Evolutionary conservation across 2,329 filamentous ascomycete genomes (phyloP), one percentile per base, ranked within the genome.

Genomic region (Colletotrichum sublineola): DNA sequence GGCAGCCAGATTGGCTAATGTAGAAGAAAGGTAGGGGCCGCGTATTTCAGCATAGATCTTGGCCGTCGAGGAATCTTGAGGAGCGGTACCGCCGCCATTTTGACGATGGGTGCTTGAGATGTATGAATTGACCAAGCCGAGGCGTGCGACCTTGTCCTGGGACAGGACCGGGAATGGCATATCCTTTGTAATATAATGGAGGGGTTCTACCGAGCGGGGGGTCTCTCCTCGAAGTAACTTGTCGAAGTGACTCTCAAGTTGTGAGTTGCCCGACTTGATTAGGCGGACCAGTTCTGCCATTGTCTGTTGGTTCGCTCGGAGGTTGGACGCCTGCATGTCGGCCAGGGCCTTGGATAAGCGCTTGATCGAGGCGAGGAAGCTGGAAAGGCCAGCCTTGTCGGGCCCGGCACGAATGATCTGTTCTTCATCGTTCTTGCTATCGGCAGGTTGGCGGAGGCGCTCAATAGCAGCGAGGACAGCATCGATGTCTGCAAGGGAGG

Each of bases 161-260:
- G 92, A 87, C 38, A 98, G 88, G 12, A 92, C 86, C 11, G 96
- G 96, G 77, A 98, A 99, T 1, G 93, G 90, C 80, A 87, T 89
- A 85, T 94, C 90, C 82, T 98, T 98, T 24, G 95, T 98, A 77
- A 98, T 92, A 79, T 92, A 98, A 81, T 97, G 94, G 56, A 99
- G 85, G 9, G 96, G 95, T 79, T 99, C 96, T 62, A 98, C 89
- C 3, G 93, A 90, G 63, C 90, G 89, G 18, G 94, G 92, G 50
- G 95, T 94, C 76, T 97, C 93, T 74, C 88, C 89, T 56, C 88
- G 86, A 48, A 99, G 84, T 65, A 95, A 87, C 71, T 92, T 91
- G 74, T 95, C 90, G 79, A 98, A 97, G 67, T 96, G 89, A 68
- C 91, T 91, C 81, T 98, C 95, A 42, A 99, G 86, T 80, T 97